A percentile compares a stretch with the other conserved stretches of the same genome.
Conservation (phyloP, 1,284 basidiomycete species). For the Ceratobasidium sp. region DNA sequence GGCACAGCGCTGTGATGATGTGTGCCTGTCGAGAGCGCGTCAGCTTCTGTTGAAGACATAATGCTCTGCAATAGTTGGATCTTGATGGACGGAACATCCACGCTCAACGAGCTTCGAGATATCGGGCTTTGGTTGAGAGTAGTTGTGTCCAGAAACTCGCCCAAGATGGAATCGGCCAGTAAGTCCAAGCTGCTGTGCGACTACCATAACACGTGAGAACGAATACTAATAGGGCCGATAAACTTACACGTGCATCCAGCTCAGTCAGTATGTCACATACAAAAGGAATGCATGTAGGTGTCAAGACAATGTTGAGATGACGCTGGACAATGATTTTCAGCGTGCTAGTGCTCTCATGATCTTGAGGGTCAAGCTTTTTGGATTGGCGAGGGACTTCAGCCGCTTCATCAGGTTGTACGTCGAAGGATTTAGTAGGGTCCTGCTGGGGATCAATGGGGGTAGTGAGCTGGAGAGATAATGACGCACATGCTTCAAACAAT, state of each 20-base stretch:
- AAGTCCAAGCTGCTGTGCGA: constrained; percentile 41
- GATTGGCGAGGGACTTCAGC: neutral
- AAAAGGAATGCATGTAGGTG: constrained; percentile 47
- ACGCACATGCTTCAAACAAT: constrained; percentile 38
- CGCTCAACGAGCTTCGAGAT: constrained; percentile 30
- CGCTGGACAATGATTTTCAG: constrained; percentile 26
- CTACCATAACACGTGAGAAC: constrained; percentile 10
- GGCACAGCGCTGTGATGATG: constrained; percentile 22
- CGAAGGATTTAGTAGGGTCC: constrained; percentile 36
- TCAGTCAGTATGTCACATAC: constrained; percentile 39
- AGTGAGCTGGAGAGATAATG: neutral
- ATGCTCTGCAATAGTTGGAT: constrained; percentile 48
- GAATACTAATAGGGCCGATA: neutral
- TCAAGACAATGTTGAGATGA: constrained; percentile 43
- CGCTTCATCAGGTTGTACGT: constrained; percentile 6
- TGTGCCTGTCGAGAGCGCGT: constrained; percentile 24
- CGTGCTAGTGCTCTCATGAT: constrained; percentile 17
- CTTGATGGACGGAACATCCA: constrained; percentile 45
- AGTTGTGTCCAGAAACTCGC: constrained; percentile 34
- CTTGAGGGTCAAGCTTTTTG: constrained; percentile 22
- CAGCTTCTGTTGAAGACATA: constrained; percentile 48
- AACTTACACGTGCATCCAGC: constrained; percentile 42
- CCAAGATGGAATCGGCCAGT: constrained; percentile 47
- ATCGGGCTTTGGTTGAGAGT: constrained; percentile 12
- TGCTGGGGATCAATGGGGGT: neutral